Evolutionary conservation across 129 eudicot species (phyloP), one percentile per base, ranked within the genome.

Genomic region (Lonicera japonica): DNA sequence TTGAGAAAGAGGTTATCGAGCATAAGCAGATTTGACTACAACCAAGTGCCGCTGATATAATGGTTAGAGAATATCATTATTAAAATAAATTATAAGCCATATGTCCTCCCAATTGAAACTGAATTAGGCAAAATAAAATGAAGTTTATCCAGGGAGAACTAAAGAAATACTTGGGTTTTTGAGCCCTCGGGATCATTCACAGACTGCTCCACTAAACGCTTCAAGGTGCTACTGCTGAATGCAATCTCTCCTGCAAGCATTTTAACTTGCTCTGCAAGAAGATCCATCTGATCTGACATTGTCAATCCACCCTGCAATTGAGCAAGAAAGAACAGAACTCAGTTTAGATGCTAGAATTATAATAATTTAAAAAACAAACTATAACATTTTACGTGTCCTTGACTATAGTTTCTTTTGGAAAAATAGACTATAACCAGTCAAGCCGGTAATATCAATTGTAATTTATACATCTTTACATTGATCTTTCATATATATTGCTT

Each of bases 241-340:
- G 99, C 99, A 70, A 88, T 94, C 82, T 94, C 99, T 20, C 96
- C 96, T 48, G 96, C 96, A 61, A 94, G 95, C 99, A 94, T 88
- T 73, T 94, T 94, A 54, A 88, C 99, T 81, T 91, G 95, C 84
- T 94, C 99, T 68, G 74, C 94, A 17, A 85, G 82, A 60, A 94
- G 95, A 76, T 94, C 96, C 88, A 81, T 86, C 77, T 94, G 89
- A 81, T 94, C 99, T 34, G 87, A 72, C 68, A 77, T 60, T 41
- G 88, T 62, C 55, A 88, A 72, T 36, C 82, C 95, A 56, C 77
- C 95, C 99, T 94, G 63, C 56, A 52, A 59, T 69, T 25, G 63
- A 68, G 62, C 24, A 43, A 78, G 21, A 69, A n/a, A 20, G 48
- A 25, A 47, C 48, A 45, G 38, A 36, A 4, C 70, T 3, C 50